Evolutionary conservation across 129 eudicot species (phyloP).

Genomic region (Lonicera japonica): DNA sequence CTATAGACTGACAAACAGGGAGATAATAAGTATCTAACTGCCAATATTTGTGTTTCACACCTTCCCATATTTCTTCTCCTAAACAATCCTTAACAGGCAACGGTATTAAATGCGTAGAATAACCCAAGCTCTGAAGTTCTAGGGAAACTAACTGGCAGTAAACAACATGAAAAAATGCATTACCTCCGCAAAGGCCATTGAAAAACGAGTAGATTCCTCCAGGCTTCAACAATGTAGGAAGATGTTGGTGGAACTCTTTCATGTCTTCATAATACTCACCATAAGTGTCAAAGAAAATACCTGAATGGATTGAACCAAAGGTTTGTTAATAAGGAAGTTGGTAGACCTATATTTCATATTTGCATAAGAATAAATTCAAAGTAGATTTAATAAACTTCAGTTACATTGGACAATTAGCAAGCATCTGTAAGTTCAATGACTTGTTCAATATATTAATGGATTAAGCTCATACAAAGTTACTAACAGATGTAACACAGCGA

Average conservation of each 20-base stretch:
- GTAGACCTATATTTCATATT: not conserved
- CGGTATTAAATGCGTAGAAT: slow-evolving; percentile 76
- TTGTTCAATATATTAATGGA: not conserved
- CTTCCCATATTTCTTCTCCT: slow-evolving; percentile 87
- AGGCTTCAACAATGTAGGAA: slow-evolving; percentile 69
- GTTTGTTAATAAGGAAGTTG: not conserved
- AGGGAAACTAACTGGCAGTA: slow-evolving; percentile 86
- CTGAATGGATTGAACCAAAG: slow-evolving; percentile 28
- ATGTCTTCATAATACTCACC: slow-evolving; percentile 98
- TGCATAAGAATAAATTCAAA: not conserved
- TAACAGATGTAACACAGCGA: not conserved
- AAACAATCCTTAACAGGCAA: slow-evolving; percentile 91
- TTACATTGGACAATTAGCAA: too few relatives aligned
- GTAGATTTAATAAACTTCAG: not conserved
- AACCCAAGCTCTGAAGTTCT: slow-evolving; percentile 90
- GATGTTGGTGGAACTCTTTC: slow-evolving; percentile 93
- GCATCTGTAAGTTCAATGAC: too few relatives aligned
- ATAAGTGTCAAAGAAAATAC: slow-evolving; percentile 94
- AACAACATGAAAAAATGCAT: slow-evolving; percentile 94
- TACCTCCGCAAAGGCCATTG: slow-evolving; percentile 96
- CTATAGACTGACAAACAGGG: slow-evolving; percentile 77
- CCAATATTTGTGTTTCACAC: slow-evolving; percentile 97
- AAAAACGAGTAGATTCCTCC: slow-evolving; percentile 96
- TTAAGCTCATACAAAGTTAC: not conserved
- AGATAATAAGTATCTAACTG: slow-evolving; percentile 87